Evolutionary conservation across 352 stramenopile genomes (phyloP).

Genomic region (Phytophthora europaea): DNA sequence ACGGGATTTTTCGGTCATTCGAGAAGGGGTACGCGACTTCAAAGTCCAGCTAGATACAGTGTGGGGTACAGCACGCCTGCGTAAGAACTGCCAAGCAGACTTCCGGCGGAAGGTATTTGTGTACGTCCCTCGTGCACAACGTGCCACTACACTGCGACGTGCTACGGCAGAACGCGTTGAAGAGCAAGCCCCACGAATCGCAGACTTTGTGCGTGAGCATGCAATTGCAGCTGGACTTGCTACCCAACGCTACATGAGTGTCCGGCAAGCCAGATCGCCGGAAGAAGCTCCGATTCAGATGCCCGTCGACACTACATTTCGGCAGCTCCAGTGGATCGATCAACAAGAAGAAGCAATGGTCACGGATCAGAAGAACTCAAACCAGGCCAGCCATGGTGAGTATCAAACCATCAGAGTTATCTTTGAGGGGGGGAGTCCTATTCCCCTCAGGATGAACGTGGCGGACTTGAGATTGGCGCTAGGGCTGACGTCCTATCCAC

Average conservation of each 20-base stretch:
- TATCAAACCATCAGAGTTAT: not conserved
- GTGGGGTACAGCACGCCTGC: not conserved
- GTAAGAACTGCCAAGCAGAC: not conserved
- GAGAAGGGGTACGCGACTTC: not conserved
- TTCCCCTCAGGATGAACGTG: too few relatives aligned
- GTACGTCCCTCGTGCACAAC: not conserved
- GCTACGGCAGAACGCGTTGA: not conserved
- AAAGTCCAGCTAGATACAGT: not conserved
- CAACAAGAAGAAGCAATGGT: not conserved
- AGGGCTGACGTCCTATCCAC: too few relatives aligned
- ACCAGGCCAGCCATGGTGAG: not conserved
- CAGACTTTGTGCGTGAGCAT: not conserved
- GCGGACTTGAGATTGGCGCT: too few relatives aligned
- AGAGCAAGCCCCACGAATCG: not conserved
- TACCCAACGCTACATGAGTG: not conserved
- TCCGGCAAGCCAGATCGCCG: not conserved
- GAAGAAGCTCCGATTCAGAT: not conserved
- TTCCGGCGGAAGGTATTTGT: not conserved
- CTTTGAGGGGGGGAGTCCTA: too few relatives aligned
- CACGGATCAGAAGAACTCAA: not conserved
- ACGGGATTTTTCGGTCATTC: not conserved
- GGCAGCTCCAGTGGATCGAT: not conserved
- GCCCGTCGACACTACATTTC: not conserved
- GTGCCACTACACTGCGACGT: not conserved
- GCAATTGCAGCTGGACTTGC: not conserved